A percentile compares a stretch with the other conserved stretches of the same genome.
phyloP scores from a whole-genome alignment of 371 early-diverging fungal genomes.

The Mucor mucedo region DNA sequence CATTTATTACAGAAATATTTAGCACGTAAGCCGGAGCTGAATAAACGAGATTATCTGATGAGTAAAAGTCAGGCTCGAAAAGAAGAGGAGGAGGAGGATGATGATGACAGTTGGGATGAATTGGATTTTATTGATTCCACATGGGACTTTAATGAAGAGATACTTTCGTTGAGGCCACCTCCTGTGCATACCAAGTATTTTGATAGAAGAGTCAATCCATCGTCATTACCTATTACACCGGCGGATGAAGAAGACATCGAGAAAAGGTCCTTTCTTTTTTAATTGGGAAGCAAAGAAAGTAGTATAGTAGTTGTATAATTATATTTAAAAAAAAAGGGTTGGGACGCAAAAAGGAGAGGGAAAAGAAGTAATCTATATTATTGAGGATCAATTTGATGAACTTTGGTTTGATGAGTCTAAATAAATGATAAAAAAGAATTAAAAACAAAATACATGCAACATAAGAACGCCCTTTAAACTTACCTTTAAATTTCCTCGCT shows the following conservation, averaged over 20 bases:
- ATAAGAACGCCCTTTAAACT: background rate
- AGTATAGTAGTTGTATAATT: slow-evolving; percentile 13
- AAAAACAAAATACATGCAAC: background rate
- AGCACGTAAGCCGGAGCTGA: slow-evolving; percentile 19
- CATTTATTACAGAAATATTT: slow-evolving; percentile 27
- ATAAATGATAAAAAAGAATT: background rate
- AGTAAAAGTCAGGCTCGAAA: background rate
- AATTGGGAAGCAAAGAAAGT: background rate
- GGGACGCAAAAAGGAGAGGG: background rate
- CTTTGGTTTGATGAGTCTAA: slow-evolving; percentile 37
- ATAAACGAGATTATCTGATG: slow-evolving; percentile 18
- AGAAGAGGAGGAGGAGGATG: slow-evolving; percentile 12
- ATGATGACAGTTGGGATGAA: slow-evolving; percentile 18
- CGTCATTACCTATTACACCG: slow-evolving; percentile 29
- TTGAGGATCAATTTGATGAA: slow-evolving; percentile 29
- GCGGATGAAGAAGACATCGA: slow-evolving; percentile 16
- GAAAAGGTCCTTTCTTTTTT: background rate
- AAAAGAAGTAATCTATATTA: slow-evolving; percentile 8
- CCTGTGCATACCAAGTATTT: slow-evolving; percentile 12
- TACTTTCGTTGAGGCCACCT: slow-evolving; percentile 10
- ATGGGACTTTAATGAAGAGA: slow-evolving; percentile 26
- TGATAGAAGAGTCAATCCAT: background rate
- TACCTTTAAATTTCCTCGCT: slow-evolving; percentile 69
- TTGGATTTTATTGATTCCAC: slow-evolving; percentile 21
- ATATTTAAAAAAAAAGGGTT: slow-evolving; percentile 2